Conservation (phyloP, 2,329 filamentous ascomycete genomes). For the Penicillium verrucosum region DNA sequence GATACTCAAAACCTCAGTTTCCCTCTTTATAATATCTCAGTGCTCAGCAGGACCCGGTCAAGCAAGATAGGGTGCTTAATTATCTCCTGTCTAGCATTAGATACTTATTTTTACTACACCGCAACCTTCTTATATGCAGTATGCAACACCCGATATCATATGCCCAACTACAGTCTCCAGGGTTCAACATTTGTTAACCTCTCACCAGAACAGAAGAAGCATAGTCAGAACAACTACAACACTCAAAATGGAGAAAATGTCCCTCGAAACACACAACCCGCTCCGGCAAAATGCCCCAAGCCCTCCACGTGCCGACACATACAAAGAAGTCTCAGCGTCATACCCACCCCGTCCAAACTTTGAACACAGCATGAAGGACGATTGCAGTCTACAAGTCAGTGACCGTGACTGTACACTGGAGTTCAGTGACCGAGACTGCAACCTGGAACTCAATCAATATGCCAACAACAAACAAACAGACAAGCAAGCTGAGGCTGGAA, state of each 20-base stretch:
- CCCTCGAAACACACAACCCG: background rate
- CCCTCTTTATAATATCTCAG: background rate
- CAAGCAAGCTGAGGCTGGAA: background rate
- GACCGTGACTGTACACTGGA: slow-evolving; percentile 3
- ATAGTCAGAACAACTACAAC: too few species aligned
- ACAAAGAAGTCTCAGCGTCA: slow-evolving; percentile 4
- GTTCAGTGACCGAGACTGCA: background rate
- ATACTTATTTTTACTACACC: background rate
- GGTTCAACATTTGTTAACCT: background rate
- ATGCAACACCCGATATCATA: background rate
- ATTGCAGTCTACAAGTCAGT: slow-evolving; percentile 1
- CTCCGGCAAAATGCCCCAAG: background rate
- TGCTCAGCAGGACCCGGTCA: background rate
- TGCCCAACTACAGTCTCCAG: background rate
- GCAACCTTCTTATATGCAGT: background rate
- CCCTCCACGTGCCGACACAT: background rate
- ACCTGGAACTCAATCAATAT: slow-evolving; percentile 3
- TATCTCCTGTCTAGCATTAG: background rate
- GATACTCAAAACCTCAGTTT: background rate
- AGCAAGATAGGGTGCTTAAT: background rate
- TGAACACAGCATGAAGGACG: background rate
- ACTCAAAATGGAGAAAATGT: background rate
- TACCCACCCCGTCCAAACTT: background rate
- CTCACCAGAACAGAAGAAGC: background rate
- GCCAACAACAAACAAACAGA: background rate